A percentile compares a stretch with the other conserved stretches of the same genome.
These are phyloP conservation scores for Spathaspora sp. DNA, from an alignment of 805 yeast species.

Conservation along the genomic window DNA sequence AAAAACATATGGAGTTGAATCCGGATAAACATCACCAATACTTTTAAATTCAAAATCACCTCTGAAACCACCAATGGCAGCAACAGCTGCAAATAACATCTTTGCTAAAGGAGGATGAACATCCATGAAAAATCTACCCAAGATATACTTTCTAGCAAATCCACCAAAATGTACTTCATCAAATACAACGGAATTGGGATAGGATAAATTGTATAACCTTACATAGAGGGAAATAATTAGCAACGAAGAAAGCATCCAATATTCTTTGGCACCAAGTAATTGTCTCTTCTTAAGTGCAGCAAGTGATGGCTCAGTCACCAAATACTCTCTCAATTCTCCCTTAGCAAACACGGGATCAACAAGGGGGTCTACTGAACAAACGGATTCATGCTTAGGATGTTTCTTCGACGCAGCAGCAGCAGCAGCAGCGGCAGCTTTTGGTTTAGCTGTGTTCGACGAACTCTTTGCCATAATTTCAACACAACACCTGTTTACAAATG, in stretches of 20 bases:
- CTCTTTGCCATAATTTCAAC: not conserved
- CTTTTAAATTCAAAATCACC: constrained; percentile 66
- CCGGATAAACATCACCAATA: constrained; percentile 65
- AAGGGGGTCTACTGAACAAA: constrained; percentile 6
- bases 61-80: constrained; percentile 61
- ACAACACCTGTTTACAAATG: not conserved
- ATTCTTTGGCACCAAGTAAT: constrained; percentile 24
- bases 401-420: constrained; percentile 3
- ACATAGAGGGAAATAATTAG: constrained; percentile 50
- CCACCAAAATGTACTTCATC: constrained; percentile 97
- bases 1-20: constrained; percentile 54
- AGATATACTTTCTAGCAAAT: constrained; percentile 80
- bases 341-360: constrained; percentile 9
- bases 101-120: constrained; percentile 80
- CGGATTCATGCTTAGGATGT: not conserved
- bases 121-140: constrained; percentile 65
- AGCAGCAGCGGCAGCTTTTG: constrained; percentile 2
- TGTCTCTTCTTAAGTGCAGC: constrained; percentile 39
- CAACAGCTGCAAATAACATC: constrained; percentile 72
- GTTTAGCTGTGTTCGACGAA: not conserved
- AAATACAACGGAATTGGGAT: constrained; percentile 81
- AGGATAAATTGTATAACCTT: constrained; percentile 57
- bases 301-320: constrained; percentile 49
- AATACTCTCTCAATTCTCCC: constrained; percentile 39
- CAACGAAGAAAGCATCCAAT: constrained; percentile 19